Evolutionary conservation across 176 grass and related monocot genomes (phyloP), one percentile per base, ranked within the genome.

Genomic region (Carex kokanica): DNA sequence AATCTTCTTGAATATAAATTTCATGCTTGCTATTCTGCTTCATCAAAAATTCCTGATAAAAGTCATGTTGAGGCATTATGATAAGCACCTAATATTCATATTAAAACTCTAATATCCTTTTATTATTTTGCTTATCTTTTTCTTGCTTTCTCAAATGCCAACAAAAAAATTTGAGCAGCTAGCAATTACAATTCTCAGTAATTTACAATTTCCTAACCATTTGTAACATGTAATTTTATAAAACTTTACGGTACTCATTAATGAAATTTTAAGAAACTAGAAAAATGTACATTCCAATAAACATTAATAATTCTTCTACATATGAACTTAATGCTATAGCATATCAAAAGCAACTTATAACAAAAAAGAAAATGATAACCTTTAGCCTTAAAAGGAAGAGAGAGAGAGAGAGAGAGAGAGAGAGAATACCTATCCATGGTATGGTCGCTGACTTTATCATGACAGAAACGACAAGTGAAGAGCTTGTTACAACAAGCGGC

Each of bases 371-470:
- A 56, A 23, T 7, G 3, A 56, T 51, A 77, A 8, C 73, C 45
- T 32, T 54, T 54, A 55, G 20, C 73, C 47, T 36, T 63, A 16
- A 59, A 18, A 59, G 27, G 12, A 25, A 81, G 16, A 79, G 41
- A 75, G 29, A 60, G n/a, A n/a, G n/a, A n/a, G n/a, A n/a, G n/a
- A n/a, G n/a, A n/a, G n/a, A n/a, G n/a, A n/a, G n/a, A n/a, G 25
- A 25, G 25, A 25, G 0, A 25, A 40, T 89, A 99, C 97, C 97
- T 95, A 86, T 99, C 97, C 93, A 99, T 96, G 11, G 85, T 86
- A 84, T 99, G 97, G 29, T 99, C 97, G 20, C 97, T 99, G 83
- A 99, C 91, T 93, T 94, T 99, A 89, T 99, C 97, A 86, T 99
- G 97, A 65, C 97, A 99, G 81, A 99, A 99, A 86, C 97, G 88